Conservation (phyloP, 495 filamentous ascomycete genomes). For the Talaromyces adpressus region DNA sequence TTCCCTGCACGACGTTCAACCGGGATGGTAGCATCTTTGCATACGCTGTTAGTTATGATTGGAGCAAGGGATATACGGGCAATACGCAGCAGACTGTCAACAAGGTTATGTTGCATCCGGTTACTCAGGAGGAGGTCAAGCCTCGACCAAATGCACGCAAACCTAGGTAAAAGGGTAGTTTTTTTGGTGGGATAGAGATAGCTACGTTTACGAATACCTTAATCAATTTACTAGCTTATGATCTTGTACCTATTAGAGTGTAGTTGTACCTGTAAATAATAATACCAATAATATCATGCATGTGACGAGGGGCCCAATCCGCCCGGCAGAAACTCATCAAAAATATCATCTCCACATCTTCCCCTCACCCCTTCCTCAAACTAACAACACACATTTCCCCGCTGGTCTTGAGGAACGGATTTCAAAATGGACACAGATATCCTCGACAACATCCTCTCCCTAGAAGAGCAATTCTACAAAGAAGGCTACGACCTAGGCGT, state of each 20-base stretch:
- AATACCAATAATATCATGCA: not conserved
- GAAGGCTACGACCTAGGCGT: constrained; percentile 74
- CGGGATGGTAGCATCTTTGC: constrained; percentile 73
- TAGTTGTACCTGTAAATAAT: not conserved
- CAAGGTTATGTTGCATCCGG: constrained; percentile 82
- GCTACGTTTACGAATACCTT: not conserved
- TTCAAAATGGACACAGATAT: constrained; percentile 40
- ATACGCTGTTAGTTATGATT: constrained; percentile 90
- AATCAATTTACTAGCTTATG: not conserved
- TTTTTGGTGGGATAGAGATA: not conserved
- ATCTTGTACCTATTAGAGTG: not conserved
- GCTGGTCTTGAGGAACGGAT: not conserved
- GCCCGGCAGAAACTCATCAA: constrained; percentile 3
- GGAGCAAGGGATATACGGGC: constrained; percentile 77
- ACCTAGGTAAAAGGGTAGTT: constrained; percentile 18
- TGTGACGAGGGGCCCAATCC: constrained; percentile 1
- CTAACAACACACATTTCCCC: not conserved
- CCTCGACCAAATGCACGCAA: constrained; percentile 66
- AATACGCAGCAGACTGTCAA: constrained; percentile 65
- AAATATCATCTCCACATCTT: not conserved
- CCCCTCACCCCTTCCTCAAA: not conserved
- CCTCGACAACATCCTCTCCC: constrained; percentile 64
- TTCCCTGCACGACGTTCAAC: constrained; percentile 74
- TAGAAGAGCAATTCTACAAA: constrained; percentile 81
- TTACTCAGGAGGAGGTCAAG: constrained; percentile 73